phyloP scores from a whole-genome alignment of 176 grass and related monocot species.

The Saccharum officinarum region DNA sequence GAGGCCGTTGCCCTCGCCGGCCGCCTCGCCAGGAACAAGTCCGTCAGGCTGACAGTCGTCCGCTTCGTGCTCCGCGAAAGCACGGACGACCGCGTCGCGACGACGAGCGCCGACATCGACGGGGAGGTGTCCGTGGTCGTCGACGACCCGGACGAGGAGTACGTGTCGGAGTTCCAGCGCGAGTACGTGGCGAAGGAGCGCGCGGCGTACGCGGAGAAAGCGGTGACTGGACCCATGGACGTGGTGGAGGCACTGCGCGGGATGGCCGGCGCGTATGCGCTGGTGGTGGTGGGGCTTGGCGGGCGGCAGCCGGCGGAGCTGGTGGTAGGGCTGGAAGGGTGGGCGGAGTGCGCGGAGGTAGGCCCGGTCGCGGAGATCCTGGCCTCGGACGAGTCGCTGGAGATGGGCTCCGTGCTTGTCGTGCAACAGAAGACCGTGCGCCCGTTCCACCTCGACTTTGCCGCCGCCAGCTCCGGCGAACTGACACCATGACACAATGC shows the following conservation, averaged over 20 bases:
- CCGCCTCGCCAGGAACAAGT: constrained; percentile 37
- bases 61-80: constrained; percentile 27
- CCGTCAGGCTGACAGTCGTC: constrained; percentile 16
- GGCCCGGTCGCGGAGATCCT: constrained; percentile 48
- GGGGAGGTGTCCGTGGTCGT: constrained; percentile 29
- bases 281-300: constrained; percentile 39
- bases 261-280: constrained; percentile 43
- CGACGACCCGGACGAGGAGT: constrained; percentile 35
- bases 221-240: constrained; percentile 17
- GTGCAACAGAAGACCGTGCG: constrained; percentile 38
- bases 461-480: neutral
- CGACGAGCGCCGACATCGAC: neutral
- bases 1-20: constrained; percentile 43
- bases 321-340: constrained; percentile 31
- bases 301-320: constrained; percentile 42
- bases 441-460: neutral
- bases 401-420: constrained; percentile 46
- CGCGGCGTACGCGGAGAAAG: constrained; percentile 38
- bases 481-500: constrained; percentile 6
- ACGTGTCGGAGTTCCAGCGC: constrained; percentile 25
- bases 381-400: constrained; percentile 30
- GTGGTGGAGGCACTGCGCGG: constrained; percentile 32
- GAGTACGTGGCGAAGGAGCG: constrained; percentile 46
- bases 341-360: constrained; percentile 27
- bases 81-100: neutral